Evolutionary conservation across 202 grass and related monocot species (phyloP), one percentile per base, ranked within the genome.

Genomic region (Setaria italica): DNA sequence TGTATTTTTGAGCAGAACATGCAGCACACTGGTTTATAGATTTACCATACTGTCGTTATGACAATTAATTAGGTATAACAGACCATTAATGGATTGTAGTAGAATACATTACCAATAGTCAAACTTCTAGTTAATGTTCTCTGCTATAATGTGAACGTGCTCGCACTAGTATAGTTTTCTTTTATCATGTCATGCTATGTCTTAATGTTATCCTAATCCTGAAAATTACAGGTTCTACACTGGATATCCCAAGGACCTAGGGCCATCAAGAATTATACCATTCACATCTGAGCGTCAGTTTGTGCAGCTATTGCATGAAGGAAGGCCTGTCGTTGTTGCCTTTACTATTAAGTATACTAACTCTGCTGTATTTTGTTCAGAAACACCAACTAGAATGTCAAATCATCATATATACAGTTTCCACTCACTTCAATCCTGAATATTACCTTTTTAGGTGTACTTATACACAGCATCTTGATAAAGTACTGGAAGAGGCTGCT

Each of bases 271-370:
- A 58, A 82, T 97, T 80, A 91, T 97, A 80, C 89, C 91, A 39
- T 97, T 97, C 83, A 93, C 90, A 13, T 95, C 95, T 75, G 93
- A 98, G 86, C 89, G 91, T 54, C 92, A 92, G 42, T 98, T 98
- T 80, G 88, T 98, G 78, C 88, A 94, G 79, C 74, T 98, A 64
- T 74, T 98, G 33, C 84, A 97, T 73, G 91, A 98, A 87, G 95
- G 95, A 35, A 76, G 58, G 13, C 95, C 95, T 89, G 91, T 98
- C 49, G 91, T 91, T 76, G 95, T 98, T 87, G 93, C 91, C 86
- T 98, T 98, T 49, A 94, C 91, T 79, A 95, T 98, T 43, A 98
- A 89, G 95, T 98, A 93, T 62, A 59, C 60, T 73, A 60, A 49
- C 14, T 37, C 47, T 47, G 49, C 4, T 65, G 3, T 54, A 80